Evolutionary conservation across 345 rosid species (phyloP), one percentile per base, ranked within the genome.

Genomic region (Citropsis articulata): DNA sequence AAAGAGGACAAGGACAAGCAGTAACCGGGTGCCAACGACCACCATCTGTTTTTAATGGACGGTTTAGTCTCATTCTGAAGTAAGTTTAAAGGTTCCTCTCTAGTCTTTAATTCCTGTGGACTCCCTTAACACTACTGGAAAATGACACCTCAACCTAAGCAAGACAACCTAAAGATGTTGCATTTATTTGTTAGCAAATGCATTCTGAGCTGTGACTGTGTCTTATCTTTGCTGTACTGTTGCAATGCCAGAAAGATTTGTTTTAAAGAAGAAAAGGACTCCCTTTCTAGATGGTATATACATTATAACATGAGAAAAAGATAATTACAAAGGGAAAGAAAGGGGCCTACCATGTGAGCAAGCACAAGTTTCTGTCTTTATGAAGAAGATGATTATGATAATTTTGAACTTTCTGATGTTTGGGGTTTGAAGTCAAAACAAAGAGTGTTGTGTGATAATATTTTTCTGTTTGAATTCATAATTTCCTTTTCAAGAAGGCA

Each of bases 341-440:
- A 36, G 62, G 77, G 56, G 24, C 84, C 84, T 62, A 84, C 87
- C 87, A 81, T n/a, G 87, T 84, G 87, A 67, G 35, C 8, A 40
- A 45, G 71, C 13, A 2, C 57, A 19, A 33, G 6, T 69, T 62
- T 77, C 3, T 35, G 27, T 77, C 70, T 36, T 55, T n/a, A 12
- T 55, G 77, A 60, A 45, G 48, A 78, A 59, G 77, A 65, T 27
- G 69, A 48, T 77, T 35, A 78, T 80, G 66, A 66, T 76, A 14
- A 63, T 69, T 78, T 69, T 36, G 83, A 69, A n/a, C 64, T 65
- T 65, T 78, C 57, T 48, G 83, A 64, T 57, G 72, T 30, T 60
- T 31, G 36, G 27, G 60, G 55, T 42, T 24, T 48, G 70, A 78
- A 84, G 79, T 84, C 85, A 79, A 84, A 79, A 70, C 66, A 71